Conservation (phyloP, 768 basidiomycete species). For the Galerina sulciceps region DNA sequence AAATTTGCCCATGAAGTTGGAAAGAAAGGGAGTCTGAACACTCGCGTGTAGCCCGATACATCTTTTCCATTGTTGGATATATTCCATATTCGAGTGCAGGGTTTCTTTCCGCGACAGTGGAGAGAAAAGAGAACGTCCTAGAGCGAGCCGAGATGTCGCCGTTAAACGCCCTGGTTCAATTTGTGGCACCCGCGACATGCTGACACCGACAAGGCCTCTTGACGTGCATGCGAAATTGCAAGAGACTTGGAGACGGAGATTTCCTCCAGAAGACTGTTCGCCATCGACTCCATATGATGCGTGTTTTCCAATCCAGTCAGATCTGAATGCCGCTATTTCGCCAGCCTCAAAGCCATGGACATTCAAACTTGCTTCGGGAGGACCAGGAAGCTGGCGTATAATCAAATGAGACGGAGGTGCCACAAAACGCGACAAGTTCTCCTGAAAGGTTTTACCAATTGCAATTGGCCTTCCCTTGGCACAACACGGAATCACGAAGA, state of each 20-base stretch:
- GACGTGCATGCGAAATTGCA: conserved; percentile 23
- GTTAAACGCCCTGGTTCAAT: conserved; percentile 1
- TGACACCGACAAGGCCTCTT: conserved; percentile 12
- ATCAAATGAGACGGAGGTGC: conserved; percentile 3
- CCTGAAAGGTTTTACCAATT: conserved; percentile 2
- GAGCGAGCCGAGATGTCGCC: background rate
- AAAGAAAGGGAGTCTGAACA: conserved; percentile 3
- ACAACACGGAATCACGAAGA: conserved; percentile 11
- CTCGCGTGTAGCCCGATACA: conserved; percentile 11
- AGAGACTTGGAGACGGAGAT: conserved; percentile 15
- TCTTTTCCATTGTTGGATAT: conserved; percentile 8
- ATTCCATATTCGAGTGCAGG: conserved; percentile 1
- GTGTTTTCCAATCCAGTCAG: conserved; percentile 9
- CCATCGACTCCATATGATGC: conserved; percentile 15
- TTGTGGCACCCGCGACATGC: conserved; percentile 10
- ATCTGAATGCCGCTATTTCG: background rate
- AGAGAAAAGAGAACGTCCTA: background rate
- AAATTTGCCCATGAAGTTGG: conserved; percentile 20
- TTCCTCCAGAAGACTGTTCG: conserved; percentile 14
- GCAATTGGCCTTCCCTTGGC: conserved; percentile 14
- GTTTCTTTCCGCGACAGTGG: background rate
- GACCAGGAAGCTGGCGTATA: conserved; percentile 17
- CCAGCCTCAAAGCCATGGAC: background rate
- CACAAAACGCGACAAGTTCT: conserved; percentile 1
- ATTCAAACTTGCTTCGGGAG: conserved; percentile 8